These are phyloP conservation scores for Xylariaceae sp. DNA, from an alignment of 2,329 filamentous ascomycete genomes.

Conservation along the genomic window DNA sequence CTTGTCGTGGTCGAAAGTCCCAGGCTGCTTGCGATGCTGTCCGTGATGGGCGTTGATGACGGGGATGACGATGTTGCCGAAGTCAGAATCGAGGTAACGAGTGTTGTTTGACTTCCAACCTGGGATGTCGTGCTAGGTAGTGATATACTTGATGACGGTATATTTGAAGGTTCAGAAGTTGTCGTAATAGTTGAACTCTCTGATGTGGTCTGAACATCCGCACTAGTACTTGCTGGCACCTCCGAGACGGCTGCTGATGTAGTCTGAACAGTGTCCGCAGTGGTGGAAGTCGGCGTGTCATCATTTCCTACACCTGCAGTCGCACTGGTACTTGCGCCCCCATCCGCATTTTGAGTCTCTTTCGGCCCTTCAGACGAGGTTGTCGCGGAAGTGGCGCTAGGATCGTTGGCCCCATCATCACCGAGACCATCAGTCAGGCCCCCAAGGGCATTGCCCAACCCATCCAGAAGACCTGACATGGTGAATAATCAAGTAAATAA, in stretches of 20 bases:
- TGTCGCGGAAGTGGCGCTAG: constrained; percentile 4
- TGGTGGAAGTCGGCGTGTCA: neutral
- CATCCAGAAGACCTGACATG: constrained; percentile 28
- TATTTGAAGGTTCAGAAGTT: constrained; percentile 4
- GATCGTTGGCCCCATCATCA: constrained; percentile 6
- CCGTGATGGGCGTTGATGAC: constrained; percentile 18
- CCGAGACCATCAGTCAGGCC: constrained; percentile 8
- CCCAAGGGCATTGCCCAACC: constrained; percentile 22
- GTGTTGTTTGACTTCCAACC: constrained; percentile 15
- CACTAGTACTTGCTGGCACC: constrained; percentile 4
- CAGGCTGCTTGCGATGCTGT: constrained; percentile 22
- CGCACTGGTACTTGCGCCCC: constrained; percentile 7
- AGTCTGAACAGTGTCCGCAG: constrained; percentile 2
- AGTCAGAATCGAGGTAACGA: constrained; percentile 18
- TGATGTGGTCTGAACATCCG: constrained; percentile 3
- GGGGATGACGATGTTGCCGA: constrained; percentile 10
- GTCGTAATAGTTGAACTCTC: constrained; percentile 6
- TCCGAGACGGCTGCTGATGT: constrained; percentile 2
- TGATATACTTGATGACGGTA: neutral
- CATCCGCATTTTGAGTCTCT: constrained; percentile 4
- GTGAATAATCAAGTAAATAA: constrained; percentile 13
- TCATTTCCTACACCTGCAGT: neutral
- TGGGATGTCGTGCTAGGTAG: constrained; percentile 10
- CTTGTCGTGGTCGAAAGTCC: constrained; percentile 10
- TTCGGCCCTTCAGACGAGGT: constrained; percentile 13